These are phyloP conservation scores for Spinacia oleracea DNA, from an alignment of 179 eudicot genomes.

Conservation along the genomic window DNA sequence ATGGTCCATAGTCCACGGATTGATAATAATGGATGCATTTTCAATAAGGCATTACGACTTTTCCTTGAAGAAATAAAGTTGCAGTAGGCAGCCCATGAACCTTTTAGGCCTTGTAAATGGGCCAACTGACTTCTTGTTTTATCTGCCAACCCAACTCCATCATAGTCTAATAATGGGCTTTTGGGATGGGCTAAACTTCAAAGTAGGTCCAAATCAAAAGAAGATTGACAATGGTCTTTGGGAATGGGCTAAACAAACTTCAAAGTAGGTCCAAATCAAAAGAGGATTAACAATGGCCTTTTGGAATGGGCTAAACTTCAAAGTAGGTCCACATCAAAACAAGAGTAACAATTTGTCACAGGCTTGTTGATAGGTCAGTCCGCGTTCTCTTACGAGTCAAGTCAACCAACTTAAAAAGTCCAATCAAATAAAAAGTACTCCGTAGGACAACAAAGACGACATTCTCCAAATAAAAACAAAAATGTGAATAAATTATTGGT, in stretches of 20 bases:
- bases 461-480: neutral
- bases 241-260: neutral
- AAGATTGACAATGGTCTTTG: neutral
- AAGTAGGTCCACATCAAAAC: neutral
- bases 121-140: neutral
- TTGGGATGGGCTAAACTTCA: neutral
- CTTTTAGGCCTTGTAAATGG: neutral
- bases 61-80: too few species aligned
- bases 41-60: too few species aligned
- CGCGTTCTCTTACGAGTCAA: conserved; percentile 14
- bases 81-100: neutral
- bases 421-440: too few species aligned
- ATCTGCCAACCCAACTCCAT: neutral
- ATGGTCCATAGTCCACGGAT: too few species aligned
- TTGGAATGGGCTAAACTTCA: neutral
- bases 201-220: neutral
- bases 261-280: neutral
- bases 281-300: neutral
- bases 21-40: too few species aligned
- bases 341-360: neutral
- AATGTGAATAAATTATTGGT: neutral
- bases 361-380: neutral
- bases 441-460: neutral
- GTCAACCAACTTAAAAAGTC: neutral
- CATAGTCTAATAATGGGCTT: neutral